phyloP scores from a whole-genome alignment of 306 rosid species.

The Lathyrus aphaca region DNA sequence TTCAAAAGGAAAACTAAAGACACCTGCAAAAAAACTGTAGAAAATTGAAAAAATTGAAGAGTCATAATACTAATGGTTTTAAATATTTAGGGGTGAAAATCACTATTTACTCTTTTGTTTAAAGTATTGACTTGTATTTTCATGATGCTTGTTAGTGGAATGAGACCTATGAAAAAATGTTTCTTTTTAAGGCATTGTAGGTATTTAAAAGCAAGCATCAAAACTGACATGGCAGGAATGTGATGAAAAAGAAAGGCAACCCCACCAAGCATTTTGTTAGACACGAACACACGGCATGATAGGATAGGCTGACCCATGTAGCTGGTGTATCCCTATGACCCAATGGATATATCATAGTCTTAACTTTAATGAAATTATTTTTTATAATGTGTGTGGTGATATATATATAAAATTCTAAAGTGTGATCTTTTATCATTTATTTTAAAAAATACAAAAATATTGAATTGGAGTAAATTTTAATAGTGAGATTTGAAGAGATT shows the following conservation, averaged over 20 bases:
- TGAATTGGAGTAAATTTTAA: too few species aligned
- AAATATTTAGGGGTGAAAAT: too few species aligned
- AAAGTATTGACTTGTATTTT: neutral
- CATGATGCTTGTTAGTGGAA: conserved; percentile 34
- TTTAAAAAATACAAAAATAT: too few species aligned
- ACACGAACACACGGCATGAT: conserved; percentile 1
- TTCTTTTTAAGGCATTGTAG: conserved; percentile 40
- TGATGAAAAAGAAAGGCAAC: conserved; percentile 59
- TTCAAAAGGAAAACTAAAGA: too few species aligned
- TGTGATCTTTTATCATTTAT: too few species aligned
- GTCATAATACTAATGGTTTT: too few species aligned
- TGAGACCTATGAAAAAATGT: conserved; percentile 39
- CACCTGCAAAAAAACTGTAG: too few species aligned
- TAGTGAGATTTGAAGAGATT: too few species aligned
- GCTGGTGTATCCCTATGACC: neutral
- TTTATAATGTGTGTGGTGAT: too few species aligned
- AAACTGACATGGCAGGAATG: conserved; percentile 54
- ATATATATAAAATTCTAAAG: too few species aligned
- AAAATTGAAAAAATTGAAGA: too few species aligned
- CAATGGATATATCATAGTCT: neutral
- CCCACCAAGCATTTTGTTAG: conserved; percentile 23
- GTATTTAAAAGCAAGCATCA: conserved; percentile 44
- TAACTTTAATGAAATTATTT: too few species aligned
- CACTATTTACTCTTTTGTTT: neutral
- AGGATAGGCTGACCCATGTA: neutral